phyloP scores from a whole-genome alignment of 768 basidiomycete genomes.

The Panaeolus papilionaceus region DNA sequence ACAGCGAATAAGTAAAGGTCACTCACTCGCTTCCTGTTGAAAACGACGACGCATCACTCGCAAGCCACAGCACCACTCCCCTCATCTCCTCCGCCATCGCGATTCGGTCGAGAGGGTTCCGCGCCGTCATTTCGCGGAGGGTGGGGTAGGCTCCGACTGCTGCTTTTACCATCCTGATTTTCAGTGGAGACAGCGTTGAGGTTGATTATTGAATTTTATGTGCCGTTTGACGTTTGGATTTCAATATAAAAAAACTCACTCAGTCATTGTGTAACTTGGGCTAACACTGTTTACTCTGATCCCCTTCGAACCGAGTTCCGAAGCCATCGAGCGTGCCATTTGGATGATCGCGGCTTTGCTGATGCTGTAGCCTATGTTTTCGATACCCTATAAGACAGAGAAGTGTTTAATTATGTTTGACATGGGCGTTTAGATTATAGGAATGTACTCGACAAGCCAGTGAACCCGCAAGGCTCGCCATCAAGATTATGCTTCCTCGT shows the following conservation, averaged over 20 bases:
- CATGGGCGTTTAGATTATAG: not conserved
- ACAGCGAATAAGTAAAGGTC: no score
- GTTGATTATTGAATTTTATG: no score
- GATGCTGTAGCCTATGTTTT: slow-evolving; percentile 76
- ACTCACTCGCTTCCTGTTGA: slow-evolving; percentile 74
- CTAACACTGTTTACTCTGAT: slow-evolving; percentile 78
- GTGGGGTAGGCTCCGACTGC: slow-evolving; percentile 54
- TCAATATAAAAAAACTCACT: slow-evolving; percentile 36
- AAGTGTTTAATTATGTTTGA: no score
- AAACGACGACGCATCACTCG: slow-evolving; percentile 72
- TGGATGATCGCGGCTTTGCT: slow-evolving; percentile 83
- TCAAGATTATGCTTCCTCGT: slow-evolving; percentile 62
- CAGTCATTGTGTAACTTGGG: slow-evolving; percentile 76
- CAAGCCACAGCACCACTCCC: slow-evolving; percentile 70
- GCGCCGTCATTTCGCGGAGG: slow-evolving; percentile 58
- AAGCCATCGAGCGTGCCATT: slow-evolving; percentile 79
- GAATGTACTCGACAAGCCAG: slow-evolving; percentile 54
- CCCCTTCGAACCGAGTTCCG: slow-evolving; percentile 68
- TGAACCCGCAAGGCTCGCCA: slow-evolving; percentile 66
- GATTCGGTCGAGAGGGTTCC: slow-evolving; percentile 70
- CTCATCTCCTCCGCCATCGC: slow-evolving; percentile 73
- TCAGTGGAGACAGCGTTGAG: not conserved
- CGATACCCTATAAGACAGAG: slow-evolving; percentile 39
- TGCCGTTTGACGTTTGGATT: no score
- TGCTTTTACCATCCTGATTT: slow-evolving; percentile 33